Percentiles rank a stretch among this genome's conserved stretches.
phyloP scores from a whole-genome alignment of 305 asterid genomes.

The Euphrasia arctica region DNA sequence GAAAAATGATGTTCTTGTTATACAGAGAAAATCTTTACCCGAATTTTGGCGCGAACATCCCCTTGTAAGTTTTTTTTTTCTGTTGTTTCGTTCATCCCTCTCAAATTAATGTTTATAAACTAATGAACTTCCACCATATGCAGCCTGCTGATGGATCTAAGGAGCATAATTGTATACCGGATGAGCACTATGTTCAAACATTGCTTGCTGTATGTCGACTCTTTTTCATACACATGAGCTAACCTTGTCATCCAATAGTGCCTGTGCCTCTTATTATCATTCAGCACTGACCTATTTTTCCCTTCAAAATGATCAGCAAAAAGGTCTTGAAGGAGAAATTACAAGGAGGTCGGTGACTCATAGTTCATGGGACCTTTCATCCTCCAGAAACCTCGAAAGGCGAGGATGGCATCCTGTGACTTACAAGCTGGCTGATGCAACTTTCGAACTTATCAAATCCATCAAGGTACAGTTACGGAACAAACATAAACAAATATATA shows the following conservation, averaged over 20 bases:
- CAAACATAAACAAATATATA: background rate
- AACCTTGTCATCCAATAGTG: background rate
- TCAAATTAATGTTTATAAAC: background rate
- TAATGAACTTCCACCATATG: conserved; percentile 20
- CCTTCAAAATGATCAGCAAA: conserved; percentile 35
- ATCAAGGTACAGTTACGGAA: conserved; percentile 45
- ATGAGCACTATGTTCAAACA: conserved; percentile 78
- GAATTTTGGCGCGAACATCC: conserved; percentile 72
- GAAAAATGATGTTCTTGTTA: background rate
- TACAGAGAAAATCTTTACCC: conserved; percentile 66
- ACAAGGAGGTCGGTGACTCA: conserved; percentile 68
- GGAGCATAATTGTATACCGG: conserved; percentile 81
- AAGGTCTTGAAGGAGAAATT: conserved; percentile 55
- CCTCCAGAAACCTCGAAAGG: conserved; percentile 52
- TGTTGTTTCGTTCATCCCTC: background rate
- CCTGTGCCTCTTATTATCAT: background rate
- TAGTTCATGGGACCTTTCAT: conserved; percentile 63
- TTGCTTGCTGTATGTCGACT: conserved; percentile 57
- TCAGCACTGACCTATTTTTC: conserved; percentile 15
- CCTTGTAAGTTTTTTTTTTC: conserved; percentile 46
- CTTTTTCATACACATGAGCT: background rate
- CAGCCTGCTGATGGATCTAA: conserved; percentile 62
- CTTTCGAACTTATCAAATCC: conserved; percentile 51
- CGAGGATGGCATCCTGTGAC: conserved; percentile 80
- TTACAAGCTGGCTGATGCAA: conserved; percentile 68